phyloP scores from a whole-genome alignment of 306 rosid genomes.

The Fagus sylvatica region DNA sequence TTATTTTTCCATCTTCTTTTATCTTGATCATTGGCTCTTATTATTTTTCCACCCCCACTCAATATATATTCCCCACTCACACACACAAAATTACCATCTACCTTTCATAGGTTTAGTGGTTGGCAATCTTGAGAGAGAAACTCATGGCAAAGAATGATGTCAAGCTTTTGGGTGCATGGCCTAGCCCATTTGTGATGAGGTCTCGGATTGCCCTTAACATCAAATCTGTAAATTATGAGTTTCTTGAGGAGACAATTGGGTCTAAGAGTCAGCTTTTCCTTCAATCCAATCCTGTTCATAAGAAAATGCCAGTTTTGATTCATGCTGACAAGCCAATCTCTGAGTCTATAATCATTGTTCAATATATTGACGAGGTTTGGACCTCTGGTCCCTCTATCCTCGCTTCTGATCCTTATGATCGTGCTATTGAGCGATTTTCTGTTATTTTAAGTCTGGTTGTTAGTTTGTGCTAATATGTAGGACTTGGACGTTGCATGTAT shows the following conservation, averaged over 20 bases:
- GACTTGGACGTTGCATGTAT: too few relatives aligned
- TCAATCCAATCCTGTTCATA: conserved; percentile 54
- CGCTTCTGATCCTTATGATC: conserved; percentile 53
- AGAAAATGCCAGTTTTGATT: conserved; percentile 61
- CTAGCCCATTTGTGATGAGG: conserved; percentile 48
- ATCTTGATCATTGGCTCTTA: too few relatives aligned
- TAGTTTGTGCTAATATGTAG: too few relatives aligned
- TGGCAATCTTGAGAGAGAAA: not conserved
- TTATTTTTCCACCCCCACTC: too few relatives aligned
- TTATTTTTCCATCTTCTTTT: too few relatives aligned
- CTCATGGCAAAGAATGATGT: conserved; percentile 38
- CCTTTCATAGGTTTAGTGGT: too few relatives aligned
- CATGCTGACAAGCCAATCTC: conserved; percentile 48
- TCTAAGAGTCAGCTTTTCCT: conserved; percentile 56
- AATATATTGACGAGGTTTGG: conserved; percentile 55
- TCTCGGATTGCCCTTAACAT: conserved; percentile 45
- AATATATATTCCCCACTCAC: too few relatives aligned
- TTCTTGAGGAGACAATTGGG: conserved; percentile 31
- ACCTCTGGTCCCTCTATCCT: conserved; percentile 42
- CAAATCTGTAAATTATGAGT: conserved; percentile 45
- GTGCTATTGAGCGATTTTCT: conserved; percentile 56
- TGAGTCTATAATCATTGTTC: conserved; percentile 54
- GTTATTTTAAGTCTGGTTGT: too few relatives aligned
- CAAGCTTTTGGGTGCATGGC: conserved; percentile 58
- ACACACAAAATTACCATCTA: too few relatives aligned